Conservation (phyloP, 768 basidiomycete species). For the Termitomyces sp. region DNA sequence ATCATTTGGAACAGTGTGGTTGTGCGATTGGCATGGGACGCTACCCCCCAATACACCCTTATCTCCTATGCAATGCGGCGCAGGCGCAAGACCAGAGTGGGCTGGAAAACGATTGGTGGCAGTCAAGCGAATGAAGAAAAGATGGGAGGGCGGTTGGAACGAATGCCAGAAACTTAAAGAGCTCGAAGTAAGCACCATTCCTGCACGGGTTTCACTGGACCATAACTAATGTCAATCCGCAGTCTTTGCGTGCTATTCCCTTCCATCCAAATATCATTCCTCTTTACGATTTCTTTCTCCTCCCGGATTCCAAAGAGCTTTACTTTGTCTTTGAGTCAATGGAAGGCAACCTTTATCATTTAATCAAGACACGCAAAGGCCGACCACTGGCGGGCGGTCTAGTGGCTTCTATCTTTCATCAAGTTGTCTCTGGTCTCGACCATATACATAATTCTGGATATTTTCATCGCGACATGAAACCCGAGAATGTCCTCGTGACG, state of each 20-base stretch:
- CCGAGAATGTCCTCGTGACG: slow-evolving; percentile 97
- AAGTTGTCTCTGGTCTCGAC: slow-evolving; percentile 84
- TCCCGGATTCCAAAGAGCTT: slow-evolving; percentile 92
- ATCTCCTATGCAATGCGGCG: slow-evolving; percentile 94
- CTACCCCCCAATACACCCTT: slow-evolving; percentile 86
- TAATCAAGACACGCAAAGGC: slow-evolving; percentile 95
- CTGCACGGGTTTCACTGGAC: slow-evolving; percentile 7
- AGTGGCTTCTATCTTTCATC: slow-evolving; percentile 89
- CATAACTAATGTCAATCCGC: slow-evolving; percentile 14
- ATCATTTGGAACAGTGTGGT: slow-evolving; percentile 96
- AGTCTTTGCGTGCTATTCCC: slow-evolving; percentile 93
- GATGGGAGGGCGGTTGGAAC: slow-evolving; percentile 97
- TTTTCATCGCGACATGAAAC: slow-evolving; percentile 99
- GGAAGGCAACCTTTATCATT: slow-evolving; percentile 99
- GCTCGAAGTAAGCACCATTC: slow-evolving; percentile 63
- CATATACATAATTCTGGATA: slow-evolving; percentile 92
- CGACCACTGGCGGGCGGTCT: slow-evolving; percentile 95
- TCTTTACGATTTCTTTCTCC: slow-evolving; percentile 97
- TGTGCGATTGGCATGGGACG: slow-evolving; percentile 98
- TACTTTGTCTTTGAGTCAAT: slow-evolving; percentile 99
- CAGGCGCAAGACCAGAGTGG: slow-evolving; percentile 91
- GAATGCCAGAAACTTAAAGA: slow-evolving; percentile 95
- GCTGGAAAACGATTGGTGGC: slow-evolving; percentile 91
- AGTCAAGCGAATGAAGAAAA: slow-evolving; percentile 97
- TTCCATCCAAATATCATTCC: slow-evolving; percentile 98